Evolutionary conservation across 108 stramenopile species (phyloP).

Genomic region (Cyclotella baltica): DNA sequence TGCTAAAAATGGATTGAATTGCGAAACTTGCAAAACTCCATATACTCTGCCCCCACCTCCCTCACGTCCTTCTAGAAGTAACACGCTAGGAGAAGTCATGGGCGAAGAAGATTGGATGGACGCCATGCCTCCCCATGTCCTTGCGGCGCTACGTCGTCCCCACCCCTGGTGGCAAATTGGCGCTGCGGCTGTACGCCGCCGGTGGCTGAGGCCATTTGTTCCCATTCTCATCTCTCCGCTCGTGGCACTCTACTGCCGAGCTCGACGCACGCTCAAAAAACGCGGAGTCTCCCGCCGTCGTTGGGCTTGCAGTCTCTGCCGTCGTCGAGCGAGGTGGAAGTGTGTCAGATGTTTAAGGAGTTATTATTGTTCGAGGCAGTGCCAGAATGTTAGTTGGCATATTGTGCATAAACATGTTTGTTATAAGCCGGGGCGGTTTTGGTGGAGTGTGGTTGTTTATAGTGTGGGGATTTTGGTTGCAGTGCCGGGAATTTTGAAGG

Average conservation of each 20-base stretch:
- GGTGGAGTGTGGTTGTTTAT: slow-evolving; percentile 79
- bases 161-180: slow-evolving; percentile 89
- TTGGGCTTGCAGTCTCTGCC: slow-evolving; percentile 92
- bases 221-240: slow-evolving; percentile 83
- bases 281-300: slow-evolving; percentile 84
- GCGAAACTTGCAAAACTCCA: slow-evolving; percentile 82
- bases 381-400: slow-evolving; percentile 94
- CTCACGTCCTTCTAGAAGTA: slow-evolving; percentile 54
- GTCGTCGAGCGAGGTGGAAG: slow-evolving; percentile 90
- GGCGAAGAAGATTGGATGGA: slow-evolving; percentile 85
- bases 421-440: slow-evolving; percentile 87
- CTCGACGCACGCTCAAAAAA: slow-evolving; percentile 85
- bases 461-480: slow-evolving; percentile 50
- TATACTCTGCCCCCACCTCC: slow-evolving; percentile 90
- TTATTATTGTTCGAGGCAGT: slow-evolving; percentile 91
- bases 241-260: slow-evolving; percentile 86
- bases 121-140: slow-evolving; percentile 92
- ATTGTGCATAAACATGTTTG: slow-evolving; percentile 94
- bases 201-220: slow-evolving; percentile 81
- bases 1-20: slow-evolving; percentile 78
- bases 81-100: slow-evolving; percentile 31
- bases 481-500: slow-evolving; percentile 75
- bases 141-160: slow-evolving; percentile 82
- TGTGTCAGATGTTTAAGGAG: slow-evolving; percentile 90
- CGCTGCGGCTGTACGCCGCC: slow-evolving; percentile 70